phyloP scores from a whole-genome alignment of 2,329 filamentous ascomycete species.

The Tolypocladium amazonense region DNA sequence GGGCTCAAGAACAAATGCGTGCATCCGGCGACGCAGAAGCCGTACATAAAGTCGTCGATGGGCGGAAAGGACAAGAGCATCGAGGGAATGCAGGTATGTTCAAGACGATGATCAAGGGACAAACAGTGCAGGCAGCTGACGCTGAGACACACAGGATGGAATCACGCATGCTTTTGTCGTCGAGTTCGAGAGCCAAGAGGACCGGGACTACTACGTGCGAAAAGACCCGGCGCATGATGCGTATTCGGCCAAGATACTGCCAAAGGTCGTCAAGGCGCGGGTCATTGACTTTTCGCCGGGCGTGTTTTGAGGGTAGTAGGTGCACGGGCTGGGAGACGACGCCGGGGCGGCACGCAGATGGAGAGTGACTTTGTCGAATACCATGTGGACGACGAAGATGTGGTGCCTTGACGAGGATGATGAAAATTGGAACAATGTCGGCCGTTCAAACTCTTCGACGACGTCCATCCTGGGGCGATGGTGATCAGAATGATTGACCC shows the following conservation, averaged over 20 bases:
- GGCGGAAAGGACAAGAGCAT: slow-evolving; percentile 52
- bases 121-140: not conserved
- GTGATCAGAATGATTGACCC: no score
- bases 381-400: no score
- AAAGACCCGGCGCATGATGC: slow-evolving; percentile 52
- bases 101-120: not conserved
- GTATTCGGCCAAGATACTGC: slow-evolving; percentile 40
- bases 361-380: no score
- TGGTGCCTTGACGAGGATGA: no score
- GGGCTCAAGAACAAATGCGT: slow-evolving; percentile 47
- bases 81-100: slow-evolving; percentile 45
- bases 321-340: not conserved
- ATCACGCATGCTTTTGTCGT: slow-evolving; percentile 59
- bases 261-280: slow-evolving; percentile 37
- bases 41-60: slow-evolving; percentile 47
- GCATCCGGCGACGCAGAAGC: slow-evolving; percentile 45
- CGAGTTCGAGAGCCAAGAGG: slow-evolving; percentile 51
- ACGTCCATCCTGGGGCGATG: no score
- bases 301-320: slow-evolving; percentile 17
- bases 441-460: no score
- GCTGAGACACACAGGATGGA: slow-evolving; percentile 31
- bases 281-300: slow-evolving; percentile 49
- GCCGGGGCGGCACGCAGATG: no score
- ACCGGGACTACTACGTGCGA: slow-evolving; percentile 57
- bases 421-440: no score